Evolutionary conservation across 2,329 filamentous ascomycete genomes (phyloP).

Genomic region (Phyllosticta citribraziliensis): DNA sequence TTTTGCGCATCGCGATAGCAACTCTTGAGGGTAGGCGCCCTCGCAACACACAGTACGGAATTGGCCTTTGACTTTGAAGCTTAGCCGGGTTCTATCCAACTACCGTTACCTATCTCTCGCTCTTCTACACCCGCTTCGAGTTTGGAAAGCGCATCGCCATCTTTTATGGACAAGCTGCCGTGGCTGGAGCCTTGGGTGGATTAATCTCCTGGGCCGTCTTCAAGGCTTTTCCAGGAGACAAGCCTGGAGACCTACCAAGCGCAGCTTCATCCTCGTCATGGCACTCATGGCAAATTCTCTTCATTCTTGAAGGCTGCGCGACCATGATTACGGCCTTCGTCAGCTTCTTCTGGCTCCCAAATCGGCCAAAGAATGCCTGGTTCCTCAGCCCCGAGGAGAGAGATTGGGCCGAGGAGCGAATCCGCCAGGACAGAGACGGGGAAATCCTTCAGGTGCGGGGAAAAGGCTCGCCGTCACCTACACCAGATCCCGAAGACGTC

Average conservation of each 20-base stretch:
- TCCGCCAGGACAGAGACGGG: slow-evolving; percentile 28
- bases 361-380: slow-evolving; percentile 41
- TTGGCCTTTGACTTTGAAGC: slow-evolving; percentile 8
- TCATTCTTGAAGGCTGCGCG: slow-evolving; percentile 38
- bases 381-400: slow-evolving; percentile 39
- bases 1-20: slow-evolving; percentile 37
- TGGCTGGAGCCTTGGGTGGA: slow-evolving; percentile 48
- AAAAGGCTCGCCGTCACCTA: slow-evolving; percentile 1
- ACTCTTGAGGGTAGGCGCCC: slow-evolving; percentile 32
- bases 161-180: slow-evolving; percentile 49
- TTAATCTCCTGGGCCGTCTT: slow-evolving; percentile 43
- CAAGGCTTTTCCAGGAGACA: slow-evolving; percentile 25
- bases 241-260: not conserved
- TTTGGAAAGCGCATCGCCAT: slow-evolving; percentile 44
- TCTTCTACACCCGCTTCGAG: slow-evolving; percentile 50
- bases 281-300: slow-evolving; percentile 43
- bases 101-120: slow-evolving; percentile 47
- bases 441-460: slow-evolving; percentile 13
- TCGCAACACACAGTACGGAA: not conserved
- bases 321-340: slow-evolving; percentile 38
- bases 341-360: slow-evolving; percentile 42
- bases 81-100: slow-evolving; percentile 50
- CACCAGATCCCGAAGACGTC: slow-evolving; percentile 14
- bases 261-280: slow-evolving; percentile 18
- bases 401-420: slow-evolving; percentile 37